phyloP scores from a whole-genome alignment of 164 flowering plant genomes.

The Kalanchoe fedtschenkoi region DNA sequence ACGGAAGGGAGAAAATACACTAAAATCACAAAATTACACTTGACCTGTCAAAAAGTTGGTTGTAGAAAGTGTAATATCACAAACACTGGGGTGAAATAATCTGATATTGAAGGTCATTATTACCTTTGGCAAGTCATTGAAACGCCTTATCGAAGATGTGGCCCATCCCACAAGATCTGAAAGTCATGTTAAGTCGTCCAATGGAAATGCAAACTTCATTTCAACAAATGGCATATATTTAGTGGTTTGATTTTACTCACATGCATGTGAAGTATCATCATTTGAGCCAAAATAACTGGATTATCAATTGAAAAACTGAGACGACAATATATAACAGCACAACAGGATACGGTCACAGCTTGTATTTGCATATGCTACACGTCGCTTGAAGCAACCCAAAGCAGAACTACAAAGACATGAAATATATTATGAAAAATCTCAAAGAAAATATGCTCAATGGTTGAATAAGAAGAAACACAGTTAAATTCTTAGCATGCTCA shows the following conservation, averaged over 20 bases:
- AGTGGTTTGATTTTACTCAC: not conserved
- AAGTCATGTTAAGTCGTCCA: not conserved
- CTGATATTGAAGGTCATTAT: not conserved
- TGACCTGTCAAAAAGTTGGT: not conserved
- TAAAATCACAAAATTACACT: not conserved
- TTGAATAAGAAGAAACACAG: no score
- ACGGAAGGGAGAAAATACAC: not conserved
- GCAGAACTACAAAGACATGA: conserved; percentile 57
- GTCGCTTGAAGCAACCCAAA: conserved; percentile 62
- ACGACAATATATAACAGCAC: not conserved
- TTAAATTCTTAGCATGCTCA: conserved; percentile 24
- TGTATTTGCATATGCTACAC: conserved; percentile 68
- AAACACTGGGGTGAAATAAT: not conserved
- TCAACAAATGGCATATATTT: not conserved
- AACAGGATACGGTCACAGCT: conserved; percentile 74
- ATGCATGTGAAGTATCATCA: not conserved
- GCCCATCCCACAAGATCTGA: conserved; percentile 1
- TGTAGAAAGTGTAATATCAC: not conserved
- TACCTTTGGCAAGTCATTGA: conserved; percentile 3
- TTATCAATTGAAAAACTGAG: not conserved
- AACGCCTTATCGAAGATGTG: conserved; percentile 4
- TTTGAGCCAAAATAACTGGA: not conserved
- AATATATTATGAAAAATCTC: not conserved
- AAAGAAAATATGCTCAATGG: not conserved
- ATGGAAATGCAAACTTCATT: not conserved